phyloP scores from a whole-genome alignment of 441 rosid genomes.

The Eruca vesicaria region DNA sequence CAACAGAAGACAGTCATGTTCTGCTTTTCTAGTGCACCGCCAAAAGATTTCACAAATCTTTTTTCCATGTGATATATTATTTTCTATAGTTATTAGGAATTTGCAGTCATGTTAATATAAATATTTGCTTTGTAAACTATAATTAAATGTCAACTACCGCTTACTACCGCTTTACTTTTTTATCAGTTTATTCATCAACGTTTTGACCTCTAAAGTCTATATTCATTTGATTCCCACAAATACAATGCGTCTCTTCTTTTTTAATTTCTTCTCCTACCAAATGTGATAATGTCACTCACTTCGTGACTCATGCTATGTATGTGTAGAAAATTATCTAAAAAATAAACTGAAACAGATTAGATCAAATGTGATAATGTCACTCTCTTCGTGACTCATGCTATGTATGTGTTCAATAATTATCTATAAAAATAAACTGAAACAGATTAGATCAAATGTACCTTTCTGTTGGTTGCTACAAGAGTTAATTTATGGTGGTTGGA shows the following conservation, averaged over 20 bases:
- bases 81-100: slow-evolving; percentile 6
- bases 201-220: slow-evolving; percentile 16
- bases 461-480: slow-evolving; percentile 16
- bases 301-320: slow-evolving; percentile 14
- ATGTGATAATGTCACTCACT: neutral
- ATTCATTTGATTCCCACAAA: neutral
- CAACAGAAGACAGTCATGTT: slow-evolving; percentile 38
- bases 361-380: slow-evolving; percentile 22
- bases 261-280: slow-evolving; percentile 8
- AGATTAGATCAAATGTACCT: slow-evolving; percentile 30
- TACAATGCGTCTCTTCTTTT: neutral
- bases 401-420: neutral
- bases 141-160: slow-evolving; percentile 34
- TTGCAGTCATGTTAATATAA: neutral
- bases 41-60: slow-evolving; percentile 40
- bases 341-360: slow-evolving; percentile 4
- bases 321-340: neutral
- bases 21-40: slow-evolving; percentile 38
- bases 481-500: slow-evolving; percentile 6
- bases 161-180: slow-evolving; percentile 7
- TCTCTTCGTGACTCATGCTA: slow-evolving; percentile 15
- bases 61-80: slow-evolving; percentile 33
- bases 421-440: neutral
- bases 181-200: slow-evolving; percentile 4
- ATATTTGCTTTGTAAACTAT: slow-evolving; percentile 18